Evolutionary conservation across 495 filamentous ascomycete species (phyloP).

Genomic region (Pseudevernia furfuracea): DNA sequence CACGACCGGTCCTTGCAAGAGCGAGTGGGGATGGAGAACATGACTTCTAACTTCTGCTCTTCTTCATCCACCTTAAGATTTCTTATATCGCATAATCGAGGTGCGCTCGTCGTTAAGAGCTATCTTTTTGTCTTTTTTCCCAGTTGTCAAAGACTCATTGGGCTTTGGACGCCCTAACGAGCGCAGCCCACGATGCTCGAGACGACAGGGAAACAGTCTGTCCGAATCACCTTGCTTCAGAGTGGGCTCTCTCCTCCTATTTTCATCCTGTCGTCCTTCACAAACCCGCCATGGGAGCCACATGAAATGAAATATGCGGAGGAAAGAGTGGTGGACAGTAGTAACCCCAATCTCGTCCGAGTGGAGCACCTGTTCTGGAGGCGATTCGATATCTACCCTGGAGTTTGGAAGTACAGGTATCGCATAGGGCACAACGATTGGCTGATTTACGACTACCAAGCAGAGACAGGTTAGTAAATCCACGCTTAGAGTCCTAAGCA

Average conservation of each 20-base stretch:
- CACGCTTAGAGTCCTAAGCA: not conserved
- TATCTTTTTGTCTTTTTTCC: not conserved
- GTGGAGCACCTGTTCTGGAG: not conserved
- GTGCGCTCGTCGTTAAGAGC: not conserved
- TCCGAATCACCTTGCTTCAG: not conserved
- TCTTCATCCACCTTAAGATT: not conserved
- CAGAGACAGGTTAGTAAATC: not conserved
- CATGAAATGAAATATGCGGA: not conserved
- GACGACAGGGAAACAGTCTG: not conserved
- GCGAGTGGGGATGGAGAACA: not conserved
- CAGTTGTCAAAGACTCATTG: not conserved
- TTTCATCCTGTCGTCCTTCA: not conserved
- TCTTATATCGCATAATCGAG: not conserved
- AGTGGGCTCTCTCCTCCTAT: not conserved
- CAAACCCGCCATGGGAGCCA: not conserved
- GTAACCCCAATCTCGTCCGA: not conserved
- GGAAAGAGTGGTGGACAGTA: not conserved
- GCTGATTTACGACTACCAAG: not conserved
- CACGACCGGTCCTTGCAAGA: not conserved
- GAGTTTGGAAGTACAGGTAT: not conserved
- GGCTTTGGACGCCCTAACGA: not conserved
- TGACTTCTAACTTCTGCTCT: not conserved
- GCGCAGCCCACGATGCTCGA: not conserved
- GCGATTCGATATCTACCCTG: not conserved
- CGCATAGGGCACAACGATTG: not conserved